phyloP scores from a whole-genome alignment of 768 basidiomycete genomes.

The Lepiota subincarnata region DNA sequence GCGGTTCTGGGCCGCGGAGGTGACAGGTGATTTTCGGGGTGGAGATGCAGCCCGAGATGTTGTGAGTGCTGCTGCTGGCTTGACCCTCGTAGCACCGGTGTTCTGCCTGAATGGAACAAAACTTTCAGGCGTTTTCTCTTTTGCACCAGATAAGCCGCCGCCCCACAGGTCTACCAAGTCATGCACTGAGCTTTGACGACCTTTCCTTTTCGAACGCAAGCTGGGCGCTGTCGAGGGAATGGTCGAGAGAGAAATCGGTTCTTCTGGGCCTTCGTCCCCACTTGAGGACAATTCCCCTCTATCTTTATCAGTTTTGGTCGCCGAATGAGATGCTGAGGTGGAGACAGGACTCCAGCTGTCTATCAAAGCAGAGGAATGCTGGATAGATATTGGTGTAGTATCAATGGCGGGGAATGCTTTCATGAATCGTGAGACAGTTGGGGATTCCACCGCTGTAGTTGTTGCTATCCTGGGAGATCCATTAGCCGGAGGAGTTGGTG shows the following conservation, averaged over 20 bases:
- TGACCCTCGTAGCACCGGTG: not conserved
- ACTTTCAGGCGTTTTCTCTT: constrained; percentile 35
- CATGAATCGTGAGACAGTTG: constrained; percentile 33
- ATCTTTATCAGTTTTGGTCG: constrained; percentile 12
- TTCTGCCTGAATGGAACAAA: constrained; percentile 4
- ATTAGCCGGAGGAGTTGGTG: constrained; percentile 18
- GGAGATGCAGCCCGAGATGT: constrained; percentile 12
- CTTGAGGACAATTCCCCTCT: constrained; percentile 46
- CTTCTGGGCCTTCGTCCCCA: constrained; percentile 56
- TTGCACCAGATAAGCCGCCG: constrained; percentile 38
- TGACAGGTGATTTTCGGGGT: constrained; percentile 2
- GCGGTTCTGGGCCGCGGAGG: not conserved
- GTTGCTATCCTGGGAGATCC: constrained; percentile 11
- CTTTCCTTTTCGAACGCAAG: constrained; percentile 37
- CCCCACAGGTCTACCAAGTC: constrained; percentile 80
- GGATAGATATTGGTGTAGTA: constrained; percentile 15
- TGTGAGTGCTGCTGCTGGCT: constrained; percentile 2
- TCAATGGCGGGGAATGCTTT: constrained; percentile 33
- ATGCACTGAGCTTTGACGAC: constrained; percentile 79
- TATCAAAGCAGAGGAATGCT: constrained; percentile 20
- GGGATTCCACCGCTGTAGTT: constrained; percentile 27
- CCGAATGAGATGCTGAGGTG: constrained; percentile 14
- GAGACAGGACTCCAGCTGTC: constrained; percentile 49
- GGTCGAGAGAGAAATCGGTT: constrained; percentile 27
- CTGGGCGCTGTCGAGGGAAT: constrained; percentile 19